Conservation (phyloP, 352 stramenopile species). For the Pythium guiyangense region DNA sequence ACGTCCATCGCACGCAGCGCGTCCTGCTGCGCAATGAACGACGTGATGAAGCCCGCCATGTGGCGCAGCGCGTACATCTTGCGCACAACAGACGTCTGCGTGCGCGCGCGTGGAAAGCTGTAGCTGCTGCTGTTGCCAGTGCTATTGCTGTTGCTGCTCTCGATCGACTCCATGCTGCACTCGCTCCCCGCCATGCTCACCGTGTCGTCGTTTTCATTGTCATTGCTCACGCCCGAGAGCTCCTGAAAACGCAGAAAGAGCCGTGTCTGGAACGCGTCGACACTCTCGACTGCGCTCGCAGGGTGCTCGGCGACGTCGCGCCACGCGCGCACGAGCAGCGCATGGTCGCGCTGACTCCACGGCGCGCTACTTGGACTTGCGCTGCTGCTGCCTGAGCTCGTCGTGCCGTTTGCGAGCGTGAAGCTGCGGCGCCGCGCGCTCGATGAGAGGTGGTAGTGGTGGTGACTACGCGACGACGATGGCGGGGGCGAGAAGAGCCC, state of each 20-base stretch:
- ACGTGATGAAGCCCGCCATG: constrained; percentile 11
- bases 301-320: constrained; percentile 10
- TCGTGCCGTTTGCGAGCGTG: background rate
- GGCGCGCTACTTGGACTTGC: constrained; percentile 5
- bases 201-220: background rate
- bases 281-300: constrained; percentile 5
- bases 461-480: background rate
- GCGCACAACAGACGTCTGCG: constrained; percentile 11
- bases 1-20: background rate
- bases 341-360: constrained; percentile 7
- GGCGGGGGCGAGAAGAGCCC: constrained; percentile 7
- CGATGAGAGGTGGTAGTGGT: background rate
- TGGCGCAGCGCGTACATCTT: constrained; percentile 12
- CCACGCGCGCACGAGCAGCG: constrained; percentile 11
- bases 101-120: constrained; percentile 1
- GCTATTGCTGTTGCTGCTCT: background rate
- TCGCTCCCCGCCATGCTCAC: constrained; percentile 8
- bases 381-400: background rate
- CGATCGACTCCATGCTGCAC: constrained; percentile 10
- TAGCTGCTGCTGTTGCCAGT: background rate
- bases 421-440: constrained; percentile 5
- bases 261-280: constrained; percentile 14
- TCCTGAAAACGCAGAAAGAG: constrained; percentile 14
- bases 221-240: background rate
- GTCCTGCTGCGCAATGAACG: constrained; percentile 4